phyloP scores from a whole-genome alignment of 2,329 filamentous ascomycete species.

The Fonsecaea pugnacius region DNA sequence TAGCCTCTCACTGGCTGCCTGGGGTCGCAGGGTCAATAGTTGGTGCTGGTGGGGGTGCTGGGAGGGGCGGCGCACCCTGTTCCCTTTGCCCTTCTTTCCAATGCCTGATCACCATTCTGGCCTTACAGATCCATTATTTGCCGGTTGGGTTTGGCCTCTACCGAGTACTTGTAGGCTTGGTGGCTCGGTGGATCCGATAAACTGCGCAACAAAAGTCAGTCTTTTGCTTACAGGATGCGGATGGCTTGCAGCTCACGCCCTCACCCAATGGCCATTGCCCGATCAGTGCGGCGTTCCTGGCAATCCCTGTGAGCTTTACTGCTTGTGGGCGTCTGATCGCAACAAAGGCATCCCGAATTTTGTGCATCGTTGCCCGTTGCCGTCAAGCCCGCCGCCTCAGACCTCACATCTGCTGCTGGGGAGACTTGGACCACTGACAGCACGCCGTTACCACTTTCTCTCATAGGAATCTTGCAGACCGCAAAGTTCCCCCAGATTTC shows the following conservation, averaged over 20 bases:
- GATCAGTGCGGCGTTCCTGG: conserved; percentile 30
- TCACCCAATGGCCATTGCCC: conserved; percentile 23
- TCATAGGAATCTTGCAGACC: conserved; percentile 13
- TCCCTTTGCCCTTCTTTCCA: neutral
- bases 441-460: conserved; percentile 12
- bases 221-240: conserved; percentile 21
- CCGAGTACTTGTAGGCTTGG: neutral
- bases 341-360: conserved; percentile 26
- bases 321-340: conserved; percentile 10
- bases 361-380: conserved; percentile 24
- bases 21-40: neutral
- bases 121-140: conserved; percentile 5
- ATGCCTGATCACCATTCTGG: neutral
- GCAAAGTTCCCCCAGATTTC: conserved; percentile 25
- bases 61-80: neutral
- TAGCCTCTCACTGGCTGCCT: neutral
- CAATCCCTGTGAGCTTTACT: conserved; percentile 23
- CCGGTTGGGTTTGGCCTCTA: neutral
- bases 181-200: neutral
- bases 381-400: conserved; percentile 28
- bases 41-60: neutral
- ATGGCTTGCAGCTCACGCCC: conserved; percentile 28
- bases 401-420: conserved; percentile 15
- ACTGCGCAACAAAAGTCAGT: neutral
- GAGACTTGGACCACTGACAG: conserved; percentile 13